Percentiles rank a stretch among this genome's conserved stretches.
These are phyloP conservation scores for Ogataea naganishii DNA, from an alignment of 805 yeast species.

Conservation along the genomic window DNA sequence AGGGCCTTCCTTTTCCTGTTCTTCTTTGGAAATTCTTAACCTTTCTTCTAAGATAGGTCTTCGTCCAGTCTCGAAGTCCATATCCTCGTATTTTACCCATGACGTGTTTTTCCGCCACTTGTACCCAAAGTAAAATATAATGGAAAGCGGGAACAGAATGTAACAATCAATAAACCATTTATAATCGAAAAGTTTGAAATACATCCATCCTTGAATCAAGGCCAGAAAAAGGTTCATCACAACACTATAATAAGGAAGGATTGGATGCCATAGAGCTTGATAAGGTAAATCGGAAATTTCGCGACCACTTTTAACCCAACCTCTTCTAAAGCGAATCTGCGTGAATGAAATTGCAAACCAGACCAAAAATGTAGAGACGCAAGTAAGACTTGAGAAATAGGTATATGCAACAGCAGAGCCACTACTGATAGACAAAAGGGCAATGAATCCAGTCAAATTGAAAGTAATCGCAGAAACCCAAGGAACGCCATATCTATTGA, in stretches of 20 bases:
- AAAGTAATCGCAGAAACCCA: conserved; percentile 46
- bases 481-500: conserved; percentile 57
- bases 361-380: conserved; percentile 59
- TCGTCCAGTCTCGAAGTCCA: conserved; percentile 45
- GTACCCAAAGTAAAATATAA: conserved; percentile 26
- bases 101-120: conserved; percentile 12
- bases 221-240: conserved; percentile 42
- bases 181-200: conserved; percentile 50
- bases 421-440: conserved; percentile 47
- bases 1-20: too few relatives aligned
- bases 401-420: conserved; percentile 54
- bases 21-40: too few relatives aligned
- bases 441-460: conserved; percentile 45
- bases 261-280: conserved; percentile 42
- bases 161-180: conserved; percentile 53
- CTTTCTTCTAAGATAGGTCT: conserved; percentile 26
- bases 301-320: conserved; percentile 34
- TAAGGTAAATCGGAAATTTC: conserved; percentile 43
- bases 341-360: conserved; percentile 54
- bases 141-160: conserved; percentile 51
- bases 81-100: conserved; percentile 29
- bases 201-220: conserved; percentile 59
- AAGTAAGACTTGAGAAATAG: conserved; percentile 54
- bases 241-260: conserved; percentile 39
- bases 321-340: conserved; percentile 48